Conservation (phyloP, 192 early-diverging fungal species). For the Thamnidium elegans region DNA sequence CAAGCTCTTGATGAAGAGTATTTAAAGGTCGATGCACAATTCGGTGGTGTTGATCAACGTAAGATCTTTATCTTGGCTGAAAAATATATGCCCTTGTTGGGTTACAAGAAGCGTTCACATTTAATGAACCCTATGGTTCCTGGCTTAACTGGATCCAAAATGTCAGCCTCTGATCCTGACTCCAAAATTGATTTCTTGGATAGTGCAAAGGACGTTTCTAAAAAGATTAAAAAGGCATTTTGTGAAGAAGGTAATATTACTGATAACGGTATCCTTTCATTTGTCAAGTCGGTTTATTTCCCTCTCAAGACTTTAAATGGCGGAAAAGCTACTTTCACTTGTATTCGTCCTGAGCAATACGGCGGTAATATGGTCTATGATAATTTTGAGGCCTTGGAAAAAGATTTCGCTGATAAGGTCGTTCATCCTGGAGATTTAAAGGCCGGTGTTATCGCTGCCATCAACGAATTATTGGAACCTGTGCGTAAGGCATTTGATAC, state of each 20-base stretch:
- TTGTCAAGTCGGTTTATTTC: conserved; percentile 89
- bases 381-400: conserved; percentile 67
- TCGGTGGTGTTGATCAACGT: conserved; percentile 97
- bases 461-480: conserved; percentile 87
- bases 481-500: conserved; percentile 74
- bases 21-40: conserved; percentile 90
- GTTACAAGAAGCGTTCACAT: conserved; percentile 95
- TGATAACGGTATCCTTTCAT: conserved; percentile 90
- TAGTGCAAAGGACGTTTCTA: conserved; percentile 66
- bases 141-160: conserved; percentile 90
- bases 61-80: conserved; percentile 99
- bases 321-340: conserved; percentile 54
- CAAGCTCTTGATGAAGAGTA: conserved; percentile 99
- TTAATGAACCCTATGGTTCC: conserved; percentile 99
- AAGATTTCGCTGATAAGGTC: conserved; percentile 82
- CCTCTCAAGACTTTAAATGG: conserved; percentile 74
- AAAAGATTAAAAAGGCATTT: conserved; percentile 93
- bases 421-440: conserved; percentile 97
- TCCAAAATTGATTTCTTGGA: conserved; percentile 98
- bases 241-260: conserved; percentile 94
- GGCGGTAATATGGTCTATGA: conserved; percentile 85
- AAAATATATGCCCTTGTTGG: conserved; percentile 89
- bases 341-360: conserved; percentile 83
- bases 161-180: conserved; percentile 94
- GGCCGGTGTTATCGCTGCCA: conserved; percentile 72